A percentile compares a stretch with the other conserved stretches of the same genome.
phyloP scores from a whole-genome alignment of 768 basidiomycete species.

The Amanita inopinata region DNA sequence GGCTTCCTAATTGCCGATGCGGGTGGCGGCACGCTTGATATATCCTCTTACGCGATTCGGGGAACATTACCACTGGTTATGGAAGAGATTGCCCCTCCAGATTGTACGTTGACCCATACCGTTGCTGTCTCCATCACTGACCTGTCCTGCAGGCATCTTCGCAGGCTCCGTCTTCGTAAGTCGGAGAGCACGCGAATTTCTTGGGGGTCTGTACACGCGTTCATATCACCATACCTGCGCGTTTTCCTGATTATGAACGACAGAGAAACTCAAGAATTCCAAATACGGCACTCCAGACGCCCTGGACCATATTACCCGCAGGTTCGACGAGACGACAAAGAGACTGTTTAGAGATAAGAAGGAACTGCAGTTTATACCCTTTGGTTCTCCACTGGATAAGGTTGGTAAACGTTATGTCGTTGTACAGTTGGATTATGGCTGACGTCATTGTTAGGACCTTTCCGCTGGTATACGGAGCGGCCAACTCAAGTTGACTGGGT shows the following conservation, averaged over 20 bases:
- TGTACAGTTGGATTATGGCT: neutral
- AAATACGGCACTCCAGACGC: conserved; percentile 65
- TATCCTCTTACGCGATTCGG: conserved; percentile 71
- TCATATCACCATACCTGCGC: neutral
- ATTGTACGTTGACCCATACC: conserved; percentile 39
- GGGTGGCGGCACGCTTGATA: conserved; percentile 74
- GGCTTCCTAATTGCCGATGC: conserved; percentile 78
- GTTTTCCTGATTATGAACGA: neutral
- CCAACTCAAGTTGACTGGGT: conserved; percentile 66
- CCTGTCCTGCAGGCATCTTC: conserved; percentile 55
- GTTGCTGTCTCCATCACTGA: conserved; percentile 3
- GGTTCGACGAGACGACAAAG: conserved; percentile 79
- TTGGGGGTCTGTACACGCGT: conserved; percentile 41
- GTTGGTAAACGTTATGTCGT: conserved; percentile 13
- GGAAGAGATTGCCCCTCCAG: conserved; percentile 76
- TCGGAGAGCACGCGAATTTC: conserved; percentile 59
- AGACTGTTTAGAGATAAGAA: conserved; percentile 62
- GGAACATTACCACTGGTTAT: conserved; percentile 63
- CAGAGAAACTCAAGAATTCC: conserved; percentile 66
- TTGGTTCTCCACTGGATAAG: conserved; percentile 72
- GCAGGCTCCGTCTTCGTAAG: conserved; percentile 80
- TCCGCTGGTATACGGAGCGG: conserved; percentile 64
- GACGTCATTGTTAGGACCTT: conserved; percentile 26
- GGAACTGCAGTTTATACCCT: conserved; percentile 62
- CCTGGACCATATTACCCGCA: conserved; percentile 69